Evolutionary conservation across 2,329 filamentous ascomycete species (phyloP).

Genomic region (Venturia aucupariae): DNA sequence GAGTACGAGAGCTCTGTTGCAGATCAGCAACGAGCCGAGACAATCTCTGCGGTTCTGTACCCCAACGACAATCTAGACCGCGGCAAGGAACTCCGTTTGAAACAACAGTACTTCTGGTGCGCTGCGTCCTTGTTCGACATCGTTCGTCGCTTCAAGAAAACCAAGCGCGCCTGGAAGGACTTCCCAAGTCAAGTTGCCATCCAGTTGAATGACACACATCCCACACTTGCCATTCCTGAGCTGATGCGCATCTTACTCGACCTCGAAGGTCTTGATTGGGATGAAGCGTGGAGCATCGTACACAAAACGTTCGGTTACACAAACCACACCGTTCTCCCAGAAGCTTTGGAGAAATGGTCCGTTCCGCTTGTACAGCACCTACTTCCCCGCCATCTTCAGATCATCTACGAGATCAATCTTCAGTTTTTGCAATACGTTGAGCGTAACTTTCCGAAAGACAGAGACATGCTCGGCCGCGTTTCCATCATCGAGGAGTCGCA

Average conservation of each 20-base stretch:
- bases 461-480: constrained; percentile 76
- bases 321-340: constrained; percentile 94
- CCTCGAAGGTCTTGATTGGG: constrained; percentile 84
- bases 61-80: constrained; percentile 95
- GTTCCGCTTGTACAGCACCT: constrained; percentile 87
- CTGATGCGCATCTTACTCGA: constrained; percentile 88
- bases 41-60: constrained; percentile 93
- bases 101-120: constrained; percentile 99
- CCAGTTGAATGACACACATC: constrained; percentile 96
- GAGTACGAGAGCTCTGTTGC: constrained; percentile 97
- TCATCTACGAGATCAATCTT: constrained; percentile 97
- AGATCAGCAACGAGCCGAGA: constrained; percentile 98
- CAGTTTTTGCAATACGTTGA: constrained; percentile 88
- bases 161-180: constrained; percentile 79
- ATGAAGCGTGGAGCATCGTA: constrained; percentile 69
- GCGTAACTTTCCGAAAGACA: constrained; percentile 79
- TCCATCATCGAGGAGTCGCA: constrained; percentile 96
- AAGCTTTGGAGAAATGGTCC: constrained; percentile 97
- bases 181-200: constrained; percentile 95
- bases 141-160: constrained; percentile 96
- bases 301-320: constrained; percentile 78
- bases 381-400: constrained; percentile 86
- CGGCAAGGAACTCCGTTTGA: constrained; percentile 92
- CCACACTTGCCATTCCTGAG: constrained; percentile 91
- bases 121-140: constrained; percentile 94